Evolutionary conservation across 2,329 filamentous ascomycete genomes (phyloP).

Genomic region (Cladosporium sp.): DNA sequence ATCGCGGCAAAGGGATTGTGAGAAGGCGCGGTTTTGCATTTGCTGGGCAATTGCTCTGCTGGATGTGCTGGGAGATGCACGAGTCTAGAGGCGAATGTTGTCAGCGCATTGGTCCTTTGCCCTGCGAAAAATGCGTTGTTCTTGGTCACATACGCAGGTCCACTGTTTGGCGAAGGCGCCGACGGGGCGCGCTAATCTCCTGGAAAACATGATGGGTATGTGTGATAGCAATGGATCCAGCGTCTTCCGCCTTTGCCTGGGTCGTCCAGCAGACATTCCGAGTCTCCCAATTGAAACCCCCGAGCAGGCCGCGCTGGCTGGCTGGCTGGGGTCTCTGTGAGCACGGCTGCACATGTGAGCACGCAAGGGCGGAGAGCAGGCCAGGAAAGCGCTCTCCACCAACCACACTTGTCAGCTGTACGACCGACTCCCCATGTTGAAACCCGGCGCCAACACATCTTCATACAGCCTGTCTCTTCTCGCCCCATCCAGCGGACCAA

Average conservation of each 20-base stretch:
- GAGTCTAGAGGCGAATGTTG: slow-evolving; percentile 15
- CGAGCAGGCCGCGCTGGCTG: background rate
- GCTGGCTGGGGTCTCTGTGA: background rate
- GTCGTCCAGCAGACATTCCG: background rate
- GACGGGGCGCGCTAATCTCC: slow-evolving; percentile 25
- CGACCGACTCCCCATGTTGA: background rate
- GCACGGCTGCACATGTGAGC: background rate
- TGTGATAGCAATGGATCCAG: background rate
- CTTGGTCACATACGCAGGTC: slow-evolving; percentile 22
- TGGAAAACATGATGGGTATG: slow-evolving; percentile 27
- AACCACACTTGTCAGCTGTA: slow-evolving; percentile 10
- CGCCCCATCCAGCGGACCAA: background rate
- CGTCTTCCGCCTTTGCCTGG: background rate
- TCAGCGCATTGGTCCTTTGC: background rate
- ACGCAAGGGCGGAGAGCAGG: background rate
- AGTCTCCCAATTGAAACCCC: slow-evolving; percentile 5
- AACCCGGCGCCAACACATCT: slow-evolving; percentile 1
- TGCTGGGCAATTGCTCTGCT: slow-evolving; percentile 13
- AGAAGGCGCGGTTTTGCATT: slow-evolving; percentile 25
- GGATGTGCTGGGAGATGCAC: slow-evolving; percentile 13
- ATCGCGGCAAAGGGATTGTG: slow-evolving; percentile 33
- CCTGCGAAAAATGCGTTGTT: background rate
- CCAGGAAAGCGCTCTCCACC: background rate
- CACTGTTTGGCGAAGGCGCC: slow-evolving; percentile 23
- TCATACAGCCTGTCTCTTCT: background rate